Conservation (phyloP, 148 eudicot genomes). For the Simmondsia chinensis region DNA sequence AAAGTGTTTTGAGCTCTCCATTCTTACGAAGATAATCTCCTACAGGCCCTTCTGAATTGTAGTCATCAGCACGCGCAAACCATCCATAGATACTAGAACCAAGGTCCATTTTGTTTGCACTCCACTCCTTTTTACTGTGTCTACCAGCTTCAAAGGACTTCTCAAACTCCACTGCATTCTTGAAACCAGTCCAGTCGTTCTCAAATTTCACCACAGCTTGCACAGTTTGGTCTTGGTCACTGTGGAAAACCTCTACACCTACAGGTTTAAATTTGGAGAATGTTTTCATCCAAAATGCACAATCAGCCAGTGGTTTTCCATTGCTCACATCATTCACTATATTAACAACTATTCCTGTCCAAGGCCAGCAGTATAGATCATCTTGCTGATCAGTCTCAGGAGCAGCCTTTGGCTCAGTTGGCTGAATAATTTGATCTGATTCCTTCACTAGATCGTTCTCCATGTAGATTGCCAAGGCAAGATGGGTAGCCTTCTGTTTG, state of each 20-base stretch:
- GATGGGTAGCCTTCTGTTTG: conserved; percentile 62
- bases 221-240: conserved; percentile 20
- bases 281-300: conserved; percentile 36
- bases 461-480: conserved; percentile 53
- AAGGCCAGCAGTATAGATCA: conserved; percentile 60
- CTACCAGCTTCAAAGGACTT: conserved; percentile 46
- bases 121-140: conserved; percentile 64
- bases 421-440: conserved; percentile 9
- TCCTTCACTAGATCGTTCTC: conserved; percentile 33
- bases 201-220: conserved; percentile 54
- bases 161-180: conserved; percentile 64
- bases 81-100: conserved; percentile 57
- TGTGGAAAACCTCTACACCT: conserved; percentile 31
- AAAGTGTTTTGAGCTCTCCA: conserved; percentile 44
- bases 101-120: conserved; percentile 11
- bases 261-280: conserved; percentile 43
- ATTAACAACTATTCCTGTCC: conserved; percentile 62
- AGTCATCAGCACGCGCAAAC: conserved; percentile 73
- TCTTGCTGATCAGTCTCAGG: conserved; percentile 18
- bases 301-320: conserved; percentile 20
- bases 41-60: conserved; percentile 32
- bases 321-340: conserved; percentile 21
- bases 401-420: conserved; percentile 19
- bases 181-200: conserved; percentile 52
- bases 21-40: conserved; percentile 53